Percentiles rank a stretch among this genome's conserved stretches.
These are phyloP conservation scores for Chaetomium olivaceum DNA, from an alignment of 2,329 filamentous ascomycete species.

Conservation along the genomic window DNA sequence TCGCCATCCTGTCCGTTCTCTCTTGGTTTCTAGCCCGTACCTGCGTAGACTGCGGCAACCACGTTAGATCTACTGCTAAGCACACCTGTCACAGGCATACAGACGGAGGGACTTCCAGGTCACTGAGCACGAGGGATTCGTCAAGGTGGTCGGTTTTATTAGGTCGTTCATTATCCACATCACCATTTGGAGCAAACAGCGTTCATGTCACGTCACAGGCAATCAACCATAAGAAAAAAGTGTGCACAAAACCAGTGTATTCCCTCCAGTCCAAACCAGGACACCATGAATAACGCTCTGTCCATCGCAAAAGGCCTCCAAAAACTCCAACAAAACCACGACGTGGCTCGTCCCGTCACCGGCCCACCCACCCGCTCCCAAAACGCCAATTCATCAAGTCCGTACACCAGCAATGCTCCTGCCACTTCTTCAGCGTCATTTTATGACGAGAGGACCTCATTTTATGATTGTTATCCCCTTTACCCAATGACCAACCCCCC, in stretches of 20 bases:
- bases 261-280: neutral
- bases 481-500: no score
- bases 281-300: neutral
- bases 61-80: neutral
- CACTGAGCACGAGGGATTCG: neutral
- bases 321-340: neutral
- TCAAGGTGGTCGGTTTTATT: neutral
- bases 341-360: neutral
- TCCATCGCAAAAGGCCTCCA: neutral
- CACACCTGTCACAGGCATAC: neutral
- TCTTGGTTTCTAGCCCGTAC: no score
- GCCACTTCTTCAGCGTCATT: neutral
- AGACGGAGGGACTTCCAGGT: neutral
- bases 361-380: neutral
- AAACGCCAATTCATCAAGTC: neutral
- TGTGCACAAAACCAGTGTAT: neutral
- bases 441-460: constrained; percentile 1
- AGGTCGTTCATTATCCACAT: neutral
- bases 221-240: neutral
- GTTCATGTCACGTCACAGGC: neutral
- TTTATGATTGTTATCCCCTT: neutral
- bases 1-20: no score
- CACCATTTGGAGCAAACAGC: neutral
- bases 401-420: neutral
- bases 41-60: neutral